These are phyloP conservation scores for Microcyclosporella mali DNA, from an alignment of 2,329 filamentous ascomycete genomes.

Conservation along the genomic window DNA sequence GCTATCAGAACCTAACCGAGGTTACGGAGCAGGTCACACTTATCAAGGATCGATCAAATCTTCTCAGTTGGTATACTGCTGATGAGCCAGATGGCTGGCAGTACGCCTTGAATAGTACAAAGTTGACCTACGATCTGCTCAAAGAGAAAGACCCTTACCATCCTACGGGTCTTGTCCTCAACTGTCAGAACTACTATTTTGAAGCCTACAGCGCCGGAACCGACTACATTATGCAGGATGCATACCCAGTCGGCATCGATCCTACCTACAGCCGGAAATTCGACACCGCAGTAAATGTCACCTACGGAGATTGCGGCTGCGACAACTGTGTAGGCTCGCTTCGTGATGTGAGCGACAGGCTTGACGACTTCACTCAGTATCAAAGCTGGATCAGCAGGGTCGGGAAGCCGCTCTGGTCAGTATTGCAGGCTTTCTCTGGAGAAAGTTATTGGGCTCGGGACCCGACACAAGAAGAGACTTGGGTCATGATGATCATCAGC, in stretches of 20 bases:
- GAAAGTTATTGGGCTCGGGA: constrained; percentile 44
- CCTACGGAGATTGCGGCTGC: constrained; percentile 58
- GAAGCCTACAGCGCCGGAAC: constrained; percentile 48
- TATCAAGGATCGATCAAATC: constrained; percentile 30
- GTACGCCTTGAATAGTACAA: constrained; percentile 47
- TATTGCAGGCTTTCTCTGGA: constrained; percentile 46
- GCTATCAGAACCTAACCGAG: constrained; percentile 35
- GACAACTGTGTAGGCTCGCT: constrained; percentile 53
- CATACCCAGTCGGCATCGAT: constrained; percentile 56
- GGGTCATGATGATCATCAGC: constrained; percentile 43
- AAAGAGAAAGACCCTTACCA: constrained; percentile 54
- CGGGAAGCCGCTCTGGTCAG: constrained; percentile 45
- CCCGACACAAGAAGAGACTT: constrained; percentile 42
- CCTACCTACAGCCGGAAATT: constrained; percentile 48
- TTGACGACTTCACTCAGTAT: constrained; percentile 39
- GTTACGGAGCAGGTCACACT: constrained; percentile 35
- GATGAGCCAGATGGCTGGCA: constrained; percentile 54
- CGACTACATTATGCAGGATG: constrained; percentile 56
- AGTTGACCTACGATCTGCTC: constrained; percentile 41
- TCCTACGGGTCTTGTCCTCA: constrained; percentile 53
- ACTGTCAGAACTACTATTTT: constrained; percentile 59
- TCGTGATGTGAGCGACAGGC: constrained; percentile 45
- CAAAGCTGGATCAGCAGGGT: constrained; percentile 35
- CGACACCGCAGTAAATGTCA: constrained; percentile 52
- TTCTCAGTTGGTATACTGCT: constrained; percentile 46